Conservation (phyloP, 441 rosid genomes). For the Geranium incanum region DNA sequence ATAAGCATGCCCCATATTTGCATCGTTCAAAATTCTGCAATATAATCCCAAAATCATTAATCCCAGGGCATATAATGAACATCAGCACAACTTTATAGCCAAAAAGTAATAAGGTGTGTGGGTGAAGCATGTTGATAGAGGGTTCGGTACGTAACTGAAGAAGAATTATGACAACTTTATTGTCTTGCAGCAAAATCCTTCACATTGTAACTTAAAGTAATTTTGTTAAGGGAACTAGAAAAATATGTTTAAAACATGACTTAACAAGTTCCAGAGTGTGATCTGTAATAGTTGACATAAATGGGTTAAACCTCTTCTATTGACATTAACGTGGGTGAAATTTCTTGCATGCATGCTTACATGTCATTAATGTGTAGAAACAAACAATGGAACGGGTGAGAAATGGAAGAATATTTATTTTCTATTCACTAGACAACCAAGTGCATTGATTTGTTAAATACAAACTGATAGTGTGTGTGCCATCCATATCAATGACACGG, state of each 20-base stretch:
- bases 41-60: slow-evolving; percentile 20
- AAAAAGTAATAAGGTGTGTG: neutral
- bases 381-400: neutral
- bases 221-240: neutral
- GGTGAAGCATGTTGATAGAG: slow-evolving; percentile 4
- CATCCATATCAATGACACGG: neutral
- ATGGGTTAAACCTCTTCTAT: neutral
- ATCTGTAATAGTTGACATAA: neutral
- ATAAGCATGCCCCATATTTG: slow-evolving; percentile 58
- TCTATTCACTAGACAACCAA: neutral
- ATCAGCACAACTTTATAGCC: neutral
- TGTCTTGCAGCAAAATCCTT: slow-evolving; percentile 6
- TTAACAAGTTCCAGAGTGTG: neutral
- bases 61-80: neutral
- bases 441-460: neutral
- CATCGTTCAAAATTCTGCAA: slow-evolving; percentile 75
- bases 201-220: neutral
- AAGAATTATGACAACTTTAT: neutral
- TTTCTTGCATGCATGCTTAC: slow-evolving; percentile 2
- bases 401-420: neutral
- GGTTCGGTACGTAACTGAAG: neutral
- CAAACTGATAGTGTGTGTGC: neutral
- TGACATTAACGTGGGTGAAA: neutral
- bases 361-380: neutral
- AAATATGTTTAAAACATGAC: neutral